Evolutionary conservation across 305 asterid genomes (phyloP).

Genomic region (Striga hermonthica): DNA sequence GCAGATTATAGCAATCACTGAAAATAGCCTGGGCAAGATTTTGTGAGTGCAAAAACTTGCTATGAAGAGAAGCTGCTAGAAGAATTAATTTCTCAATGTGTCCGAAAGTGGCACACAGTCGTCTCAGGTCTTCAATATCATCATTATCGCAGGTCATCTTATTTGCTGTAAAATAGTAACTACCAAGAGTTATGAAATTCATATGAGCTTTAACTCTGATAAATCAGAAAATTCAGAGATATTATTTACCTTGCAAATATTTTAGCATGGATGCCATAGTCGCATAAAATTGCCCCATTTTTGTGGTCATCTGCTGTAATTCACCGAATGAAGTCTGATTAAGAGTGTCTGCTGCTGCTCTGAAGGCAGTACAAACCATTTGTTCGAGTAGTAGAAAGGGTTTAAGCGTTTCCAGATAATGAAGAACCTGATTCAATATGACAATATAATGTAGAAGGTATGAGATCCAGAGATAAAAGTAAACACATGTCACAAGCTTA

Average conservation of each 20-base stretch:
- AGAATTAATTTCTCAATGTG: constrained; percentile 70
- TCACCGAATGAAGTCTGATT: constrained; percentile 65
- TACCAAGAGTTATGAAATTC: constrained; percentile 22
- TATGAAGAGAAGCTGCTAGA: constrained; percentile 78
- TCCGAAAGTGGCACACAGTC: constrained; percentile 63
- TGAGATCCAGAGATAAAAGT: constrained; percentile 12
- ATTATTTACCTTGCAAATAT: constrained; percentile 52
- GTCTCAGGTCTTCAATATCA: constrained; percentile 57
- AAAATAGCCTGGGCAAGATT: constrained; percentile 69
- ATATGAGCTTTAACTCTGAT: constrained; percentile 1
- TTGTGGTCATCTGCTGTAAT: constrained; percentile 63
- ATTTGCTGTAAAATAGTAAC: constrained; percentile 39
- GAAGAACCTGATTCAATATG: constrained; percentile 61
- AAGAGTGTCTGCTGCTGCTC: constrained; percentile 84
- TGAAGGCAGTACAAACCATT: constrained; percentile 85
- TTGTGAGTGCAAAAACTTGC: constrained; percentile 69
- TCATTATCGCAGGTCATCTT: constrained; percentile 46
- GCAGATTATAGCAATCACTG: constrained; percentile 62
- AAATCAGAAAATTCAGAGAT: constrained; percentile 16
- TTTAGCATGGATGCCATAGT: constrained; percentile 68
- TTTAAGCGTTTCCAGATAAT: constrained; percentile 84
- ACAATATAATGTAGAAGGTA: constrained; percentile 7
- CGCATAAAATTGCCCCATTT: constrained; percentile 64
- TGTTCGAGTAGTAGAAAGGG: constrained; percentile 79
- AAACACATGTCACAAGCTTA: not conserved